Conservation (phyloP, 2,329 filamentous ascomycete genomes). For the Alternaria consortialis region DNA sequence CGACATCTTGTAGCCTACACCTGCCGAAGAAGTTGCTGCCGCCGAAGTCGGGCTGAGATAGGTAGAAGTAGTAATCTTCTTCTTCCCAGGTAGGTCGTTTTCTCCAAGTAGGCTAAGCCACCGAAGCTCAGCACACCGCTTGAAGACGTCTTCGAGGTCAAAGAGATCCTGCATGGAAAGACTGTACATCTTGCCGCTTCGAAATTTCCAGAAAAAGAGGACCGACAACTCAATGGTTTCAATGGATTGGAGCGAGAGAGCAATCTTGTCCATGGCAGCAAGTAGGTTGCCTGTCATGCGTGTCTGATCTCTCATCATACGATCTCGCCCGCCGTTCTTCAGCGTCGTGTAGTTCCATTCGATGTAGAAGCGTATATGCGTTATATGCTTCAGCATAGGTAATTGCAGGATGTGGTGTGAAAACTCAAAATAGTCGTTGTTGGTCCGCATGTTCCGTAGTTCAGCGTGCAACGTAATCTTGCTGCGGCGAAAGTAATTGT, state of each 20-base stretch:
- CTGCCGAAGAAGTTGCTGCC: conserved; percentile 25
- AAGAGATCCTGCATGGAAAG: conserved; percentile 49
- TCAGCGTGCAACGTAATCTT: conserved; percentile 48
- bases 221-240: conserved; percentile 45
- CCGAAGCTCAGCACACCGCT: conserved; percentile 41
- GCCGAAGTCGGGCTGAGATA: conserved; percentile 27
- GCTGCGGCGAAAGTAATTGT: conserved; percentile 39
- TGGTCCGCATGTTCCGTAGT: conserved; percentile 39
- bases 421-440: conserved; percentile 47
- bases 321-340: conserved; percentile 26
- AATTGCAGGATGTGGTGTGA: conserved; percentile 46
- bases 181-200: conserved; percentile 44
- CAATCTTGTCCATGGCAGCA: conserved; percentile 44
- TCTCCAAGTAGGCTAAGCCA: conserved; percentile 43
- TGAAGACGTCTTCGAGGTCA: conserved; percentile 48
- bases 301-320: conserved; percentile 39
- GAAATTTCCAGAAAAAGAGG: conserved; percentile 48
- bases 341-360: conserved; percentile 48
- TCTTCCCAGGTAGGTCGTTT: conserved; percentile 27
- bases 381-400: conserved; percentile 39
- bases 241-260: conserved; percentile 32
- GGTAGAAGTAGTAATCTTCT: conserved; percentile 10
- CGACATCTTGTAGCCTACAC: conserved; percentile 47
- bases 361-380: conserved; percentile 46
- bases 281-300: conserved; percentile 44